Evolutionary conservation across 306 rosid species (phyloP).

Genomic region (Senna tora): DNA sequence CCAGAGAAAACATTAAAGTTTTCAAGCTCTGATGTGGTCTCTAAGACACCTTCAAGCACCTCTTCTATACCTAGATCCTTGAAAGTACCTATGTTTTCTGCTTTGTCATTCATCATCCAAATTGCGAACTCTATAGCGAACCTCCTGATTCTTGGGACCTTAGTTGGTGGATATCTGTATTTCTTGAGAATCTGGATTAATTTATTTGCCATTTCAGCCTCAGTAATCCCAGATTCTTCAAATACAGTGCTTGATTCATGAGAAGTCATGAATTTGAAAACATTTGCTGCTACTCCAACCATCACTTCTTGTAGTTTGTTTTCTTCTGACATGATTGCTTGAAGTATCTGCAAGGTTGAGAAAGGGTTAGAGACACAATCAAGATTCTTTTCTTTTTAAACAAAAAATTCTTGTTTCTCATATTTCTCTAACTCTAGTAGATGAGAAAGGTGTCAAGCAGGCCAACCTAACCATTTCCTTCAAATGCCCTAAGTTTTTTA

Average conservation of each 20-base stretch:
- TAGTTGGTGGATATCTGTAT: constrained; percentile 65
- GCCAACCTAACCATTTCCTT: too few relatives aligned
- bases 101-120: constrained; percentile 86
- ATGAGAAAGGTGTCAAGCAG: too few relatives aligned
- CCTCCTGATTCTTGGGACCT: constrained; percentile 88
- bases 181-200: constrained; percentile 68
- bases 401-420: too few relatives aligned
- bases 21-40: constrained; percentile 95
- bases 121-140: constrained; percentile 73
- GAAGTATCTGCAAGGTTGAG: constrained; percentile 57
- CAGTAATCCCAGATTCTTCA: constrained; percentile 61
- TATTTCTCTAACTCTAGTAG: too few relatives aligned
- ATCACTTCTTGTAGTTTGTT: constrained; percentile 89
- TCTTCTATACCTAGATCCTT: constrained; percentile 58
- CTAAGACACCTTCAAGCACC: constrained; percentile 74
- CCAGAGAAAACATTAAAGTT: constrained; percentile 94
- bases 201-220: constrained; percentile 58
- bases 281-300: constrained; percentile 83
- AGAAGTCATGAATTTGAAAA: constrained; percentile 68
- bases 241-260: constrained; percentile 66
- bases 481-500: too few relatives aligned
- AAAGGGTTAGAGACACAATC: constrained; percentile 18
- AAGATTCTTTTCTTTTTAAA: background rate
- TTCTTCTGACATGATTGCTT: constrained; percentile 70
- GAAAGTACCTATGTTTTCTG: constrained; percentile 52